These are phyloP conservation scores for Phytopythium chamaehyphon DNA, from an alignment of 352 stramenopile species.

Conservation along the genomic window DNA sequence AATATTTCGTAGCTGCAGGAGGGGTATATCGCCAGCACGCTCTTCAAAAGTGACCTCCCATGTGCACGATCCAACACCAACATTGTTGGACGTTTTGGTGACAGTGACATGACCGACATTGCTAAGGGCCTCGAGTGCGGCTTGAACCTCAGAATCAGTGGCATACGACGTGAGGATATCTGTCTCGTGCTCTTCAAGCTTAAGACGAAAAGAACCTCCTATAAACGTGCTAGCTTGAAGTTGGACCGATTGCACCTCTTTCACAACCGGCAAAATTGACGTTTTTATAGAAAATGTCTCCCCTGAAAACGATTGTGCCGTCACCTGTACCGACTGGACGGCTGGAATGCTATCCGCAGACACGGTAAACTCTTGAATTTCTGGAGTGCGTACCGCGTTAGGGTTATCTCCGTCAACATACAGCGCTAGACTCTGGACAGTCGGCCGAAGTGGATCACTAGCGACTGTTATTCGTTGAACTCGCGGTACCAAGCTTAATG, in stretches of 20 bases:
- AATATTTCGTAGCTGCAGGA: constrained; percentile 36
- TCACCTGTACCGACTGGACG: constrained; percentile 33
- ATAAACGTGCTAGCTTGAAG: constrained; percentile 41
- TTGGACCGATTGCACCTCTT: constrained; percentile 41
- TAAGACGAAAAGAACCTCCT: constrained; percentile 37
- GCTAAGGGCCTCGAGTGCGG: constrained; percentile 38
- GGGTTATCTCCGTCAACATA: not conserved
- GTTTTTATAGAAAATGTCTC: constrained; percentile 35
- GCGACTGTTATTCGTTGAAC: constrained; percentile 50
- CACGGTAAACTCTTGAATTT: constrained; percentile 53
- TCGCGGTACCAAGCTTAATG: constrained; percentile 35
- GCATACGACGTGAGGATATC: constrained; percentile 44
- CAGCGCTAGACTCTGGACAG: constrained; percentile 20
- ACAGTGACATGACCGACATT: constrained; percentile 36
- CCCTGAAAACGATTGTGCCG: constrained; percentile 30
- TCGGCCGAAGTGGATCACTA: constrained; percentile 29
- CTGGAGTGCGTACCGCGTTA: constrained; percentile 16
- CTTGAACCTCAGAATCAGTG: constrained; percentile 31
- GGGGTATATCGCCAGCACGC: constrained; percentile 41
- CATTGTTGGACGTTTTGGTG: constrained; percentile 20
- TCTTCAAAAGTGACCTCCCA: constrained; percentile 64
- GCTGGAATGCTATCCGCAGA: constrained; percentile 29
- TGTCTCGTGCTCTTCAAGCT: constrained; percentile 32
- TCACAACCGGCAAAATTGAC: constrained; percentile 19
- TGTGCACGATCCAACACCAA: constrained; percentile 28